Evolutionary conservation across 1,139 yeast genomes (phyloP), one percentile per base, ranked within the genome.

Genomic region (Arxiozyma slooffiae): DNA sequence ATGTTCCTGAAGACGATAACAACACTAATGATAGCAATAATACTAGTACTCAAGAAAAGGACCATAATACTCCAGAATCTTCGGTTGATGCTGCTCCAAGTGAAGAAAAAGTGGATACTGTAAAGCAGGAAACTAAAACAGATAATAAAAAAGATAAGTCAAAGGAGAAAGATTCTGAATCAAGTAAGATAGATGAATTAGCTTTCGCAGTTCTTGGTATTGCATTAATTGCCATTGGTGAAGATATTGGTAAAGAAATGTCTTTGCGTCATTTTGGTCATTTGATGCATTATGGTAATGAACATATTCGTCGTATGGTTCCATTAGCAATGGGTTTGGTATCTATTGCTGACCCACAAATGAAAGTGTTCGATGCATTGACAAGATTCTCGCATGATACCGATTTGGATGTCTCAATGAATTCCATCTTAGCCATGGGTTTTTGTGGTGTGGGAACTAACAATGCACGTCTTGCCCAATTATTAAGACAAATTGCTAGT

Each of bases 401-500:
- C 52, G 97, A 92, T 68, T 73, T 87, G 60, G 96, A 88, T 64
- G 97, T 94, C 52, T 96, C 98, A 5, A 85, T 85, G 67, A 94
- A 90, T 66, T 90, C 98, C 30, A 90, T 92, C 55, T 90, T 87
- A 64, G 82, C 96, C 44, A 90, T 94, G 98, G 98, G 99, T 52
- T 72, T 94, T 57, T 96, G 92, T 58, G 98, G 98, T 65, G 94
- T 97, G 30, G 99, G 99, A 71, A 94, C 98, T 40, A 90, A 92
- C 71, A 94, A 94, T 67, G 98, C 99, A 8, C 85, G 99, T 73
- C 77, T 94, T 59, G 97, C 97, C 1, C 98, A 92, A 72, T 76
- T 94, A 58, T 77, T 94, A 63, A 81, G 98, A 68, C 97, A 92
- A 69, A 77, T 94, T 62, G 97, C 98, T 1, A 82, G 88, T 50